Evolutionary conservation across 1,139 yeast genomes (phyloP), one percentile per base, ranked within the genome.

Genomic region (Scheffersomyces insectosa): DNA sequence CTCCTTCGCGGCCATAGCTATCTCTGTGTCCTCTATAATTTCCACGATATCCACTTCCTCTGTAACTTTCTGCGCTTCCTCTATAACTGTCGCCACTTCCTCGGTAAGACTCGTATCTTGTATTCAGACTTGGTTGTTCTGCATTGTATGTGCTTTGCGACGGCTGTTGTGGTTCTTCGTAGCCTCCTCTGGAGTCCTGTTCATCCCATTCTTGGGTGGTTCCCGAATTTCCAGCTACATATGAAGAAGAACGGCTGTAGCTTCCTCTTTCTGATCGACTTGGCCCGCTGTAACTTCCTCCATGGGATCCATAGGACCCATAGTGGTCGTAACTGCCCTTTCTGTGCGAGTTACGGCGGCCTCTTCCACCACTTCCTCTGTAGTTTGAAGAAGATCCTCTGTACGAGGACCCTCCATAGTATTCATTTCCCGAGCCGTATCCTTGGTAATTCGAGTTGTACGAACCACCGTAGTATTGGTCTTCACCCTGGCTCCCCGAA

Each of bases 111-210:
- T 43, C 46, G 29, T 42, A 36, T 28, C 30, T 33, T 3, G 25
- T 20, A 20, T 3, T 20, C 25, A 20, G 25, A 20, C 25, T 20
- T 3, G 25, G 25, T 20, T 20, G 25, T 5, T 20, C 25, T 20
- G 25, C 9, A 20, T 20, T 5, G 6, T 20, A 20, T 20, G 25
- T 20, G 25, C 25, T 20, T 20, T 20, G 16, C 14, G 27, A 33
- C 31, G 43, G 11, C 8, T 11, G 36, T 15, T 40, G 39, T 10
- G 38, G 35, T 32, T 31, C 40, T 6, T 30, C 28, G 9, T 23
- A 20, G n/a, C 15, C 33, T 45, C 56, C 14, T 56, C 56, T 1
- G 82, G 51, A 38, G 25, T 20, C 25, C 1, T 20, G 25, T 20
- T 20, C 25, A 20, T 20, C 25, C 25, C 25, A 20, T 20, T 20